phyloP scores from a whole-genome alignment of 164 flowering plant species.

The Macadamia integrifolia region DNA sequence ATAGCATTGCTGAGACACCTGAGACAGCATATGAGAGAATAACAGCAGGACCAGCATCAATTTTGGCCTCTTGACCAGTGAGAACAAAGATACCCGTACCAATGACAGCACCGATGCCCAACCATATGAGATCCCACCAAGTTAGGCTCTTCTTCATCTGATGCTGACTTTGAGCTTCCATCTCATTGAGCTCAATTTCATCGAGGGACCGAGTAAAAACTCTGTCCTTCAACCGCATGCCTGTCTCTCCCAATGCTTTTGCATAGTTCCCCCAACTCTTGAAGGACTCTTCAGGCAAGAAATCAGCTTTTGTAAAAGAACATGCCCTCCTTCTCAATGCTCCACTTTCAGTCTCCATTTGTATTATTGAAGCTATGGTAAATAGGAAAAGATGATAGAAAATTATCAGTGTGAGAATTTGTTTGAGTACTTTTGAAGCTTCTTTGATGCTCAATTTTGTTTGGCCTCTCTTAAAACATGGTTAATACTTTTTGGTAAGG shows the following conservation, averaged over 20 bases:
- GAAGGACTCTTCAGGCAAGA: constrained; percentile 49
- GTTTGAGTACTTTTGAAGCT: too few species aligned
- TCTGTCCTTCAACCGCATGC: constrained; percentile 28
- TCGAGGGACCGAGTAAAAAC: constrained; percentile 34
- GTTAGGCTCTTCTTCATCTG: constrained; percentile 40
- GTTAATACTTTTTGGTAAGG: too few species aligned
- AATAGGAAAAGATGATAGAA: too few species aligned
- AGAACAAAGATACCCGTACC: constrained; percentile 54
- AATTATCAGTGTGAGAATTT: too few species aligned
- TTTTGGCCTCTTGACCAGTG: constrained; percentile 35
- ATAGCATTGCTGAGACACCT: constrained; percentile 48
- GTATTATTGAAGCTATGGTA: neutral
- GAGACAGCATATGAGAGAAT: constrained; percentile 40
- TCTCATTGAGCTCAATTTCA: constrained; percentile 28
- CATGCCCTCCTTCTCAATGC: constrained; percentile 24
- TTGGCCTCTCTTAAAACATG: too few species aligned
- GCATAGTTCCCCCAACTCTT: constrained; percentile 28
- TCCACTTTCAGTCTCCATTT: constrained; percentile 1
- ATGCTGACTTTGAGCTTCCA: constrained; percentile 31
- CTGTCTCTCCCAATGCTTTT: constrained; percentile 28
- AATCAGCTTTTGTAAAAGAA: constrained; percentile 28
- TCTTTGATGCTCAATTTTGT: too few species aligned
- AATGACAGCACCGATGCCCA: constrained; percentile 44
- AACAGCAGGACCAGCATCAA: constrained; percentile 45
- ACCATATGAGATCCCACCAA: constrained; percentile 58